Base-by-base conservation (phyloP, 2,329 filamentous ascomycete genomes). In the Ceratocystis eucalypticola region DNA sequence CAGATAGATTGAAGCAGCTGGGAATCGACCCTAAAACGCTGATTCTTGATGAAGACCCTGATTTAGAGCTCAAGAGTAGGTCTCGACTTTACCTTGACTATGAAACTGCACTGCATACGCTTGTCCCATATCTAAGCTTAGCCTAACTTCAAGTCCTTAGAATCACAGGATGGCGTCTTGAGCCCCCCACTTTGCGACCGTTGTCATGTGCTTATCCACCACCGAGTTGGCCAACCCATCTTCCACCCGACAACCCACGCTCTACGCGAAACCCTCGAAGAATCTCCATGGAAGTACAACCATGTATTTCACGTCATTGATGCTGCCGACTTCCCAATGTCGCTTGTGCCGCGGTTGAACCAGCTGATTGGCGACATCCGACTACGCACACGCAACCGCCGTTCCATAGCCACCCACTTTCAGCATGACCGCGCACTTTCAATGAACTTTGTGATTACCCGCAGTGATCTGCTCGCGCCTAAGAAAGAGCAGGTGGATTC, bases 241-340 rank as follows among this genome's bases (percentile, higher is more conserved):
- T 82, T 84, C 66, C 90, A 96, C 72, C 94, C 94, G 0, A 87
- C 87, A 0, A 82, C 96, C 69, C 83, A 91, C 55, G 86, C 89
- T 1, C 85, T 99, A 64, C 85, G 86, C 70, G 87, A 91, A 69
- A 96, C 91, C 17, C 88, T 99, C 64, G 82, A 87, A 65, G 90
- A 96, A 75, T 96, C 93, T 0, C 92, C 92, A 0, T 87, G 95
- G 76, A 89, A 89, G 73, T 84, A 89, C 73, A 97, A 99, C 72
- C 90, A 96, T 75, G 87, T 99, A 69, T 99, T 97, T 74, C 94
- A 99, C 75, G 81, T 99, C 30, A 79, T 99, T 25, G 94, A 99
- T 73, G 93, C 94, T 2, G 94, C 92, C 68, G 94, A 99, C 75
- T 97, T 99, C 70, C 94, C 94, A 22, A 89, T 99, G 83, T 96